Conservation (phyloP, 108 stramenopile species). For the Cyclotella sp. region DNA sequence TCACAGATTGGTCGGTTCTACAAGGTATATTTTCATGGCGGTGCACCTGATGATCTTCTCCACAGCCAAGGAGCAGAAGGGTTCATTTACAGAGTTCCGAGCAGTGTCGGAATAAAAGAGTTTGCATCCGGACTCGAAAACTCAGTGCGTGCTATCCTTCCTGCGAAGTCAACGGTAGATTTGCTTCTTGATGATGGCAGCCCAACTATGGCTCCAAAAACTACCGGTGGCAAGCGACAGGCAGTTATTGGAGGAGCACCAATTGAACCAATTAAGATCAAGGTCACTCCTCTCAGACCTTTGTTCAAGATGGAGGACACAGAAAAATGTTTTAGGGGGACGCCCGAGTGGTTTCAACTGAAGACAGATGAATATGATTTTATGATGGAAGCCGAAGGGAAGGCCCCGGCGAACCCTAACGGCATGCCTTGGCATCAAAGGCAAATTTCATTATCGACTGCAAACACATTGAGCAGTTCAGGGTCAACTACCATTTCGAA, state of each 20-base stretch:
- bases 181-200: constrained; percentile 85
- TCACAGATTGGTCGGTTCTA: constrained; percentile 84
- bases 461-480: constrained; percentile 41
- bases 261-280: constrained; percentile 80
- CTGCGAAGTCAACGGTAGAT: constrained; percentile 82
- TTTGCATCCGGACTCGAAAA: constrained; percentile 74
- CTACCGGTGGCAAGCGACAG: constrained; percentile 27
- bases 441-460: constrained; percentile 24
- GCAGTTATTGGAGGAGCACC: constrained; percentile 66
- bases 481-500: constrained; percentile 32
- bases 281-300: constrained; percentile 86
- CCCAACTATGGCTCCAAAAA: constrained; percentile 36
- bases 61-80: constrained; percentile 61
- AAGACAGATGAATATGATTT: constrained; percentile 44
- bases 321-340: constrained; percentile 62
- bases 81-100: constrained; percentile 83
- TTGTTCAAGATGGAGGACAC: constrained; percentile 55
- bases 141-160: constrained; percentile 77
- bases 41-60: constrained; percentile 87
- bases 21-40: constrained; percentile 90
- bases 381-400: constrained; percentile 18
- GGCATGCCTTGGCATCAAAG: constrained; percentile 29
- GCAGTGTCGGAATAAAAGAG: constrained; percentile 62
- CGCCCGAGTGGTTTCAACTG: constrained; percentile 56
- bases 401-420: not conserved